Evolutionary conservation across 192 early-diverging fungal species (phyloP).

Genomic region (Coemansia sp.): DNA sequence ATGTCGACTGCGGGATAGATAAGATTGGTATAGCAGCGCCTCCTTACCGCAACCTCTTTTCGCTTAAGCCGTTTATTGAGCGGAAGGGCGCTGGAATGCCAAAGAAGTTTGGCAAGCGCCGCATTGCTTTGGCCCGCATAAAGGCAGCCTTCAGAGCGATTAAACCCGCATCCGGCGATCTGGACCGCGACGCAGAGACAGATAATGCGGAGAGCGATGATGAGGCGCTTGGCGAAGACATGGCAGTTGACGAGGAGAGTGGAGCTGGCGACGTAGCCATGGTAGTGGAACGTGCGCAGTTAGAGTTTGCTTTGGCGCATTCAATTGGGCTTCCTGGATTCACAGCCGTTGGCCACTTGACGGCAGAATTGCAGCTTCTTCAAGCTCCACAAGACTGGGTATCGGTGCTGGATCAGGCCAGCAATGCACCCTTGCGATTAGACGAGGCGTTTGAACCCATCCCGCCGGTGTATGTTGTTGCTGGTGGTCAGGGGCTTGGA

Average conservation of each 20-base stretch:
- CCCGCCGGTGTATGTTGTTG: conserved; percentile 61
- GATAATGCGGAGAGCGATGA: background rate
- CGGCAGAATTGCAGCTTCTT: conserved; percentile 39
- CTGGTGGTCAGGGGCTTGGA: conserved; percentile 79
- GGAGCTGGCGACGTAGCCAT: conserved; percentile 11
- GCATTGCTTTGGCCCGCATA: conserved; percentile 7
- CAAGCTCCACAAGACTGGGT: conserved; percentile 38
- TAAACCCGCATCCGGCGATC: background rate
- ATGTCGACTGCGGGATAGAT: conserved; percentile 40
- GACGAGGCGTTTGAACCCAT: conserved; percentile 35
- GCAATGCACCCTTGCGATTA: conserved; percentile 22
- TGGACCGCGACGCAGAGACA: background rate
- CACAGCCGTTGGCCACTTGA: conserved; percentile 20
- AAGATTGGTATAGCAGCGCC: conserved; percentile 33
- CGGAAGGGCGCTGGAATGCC: conserved; percentile 10
- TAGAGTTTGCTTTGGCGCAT: conserved; percentile 6
- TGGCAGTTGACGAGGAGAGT: conserved; percentile 10
- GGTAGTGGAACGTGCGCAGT: conserved; percentile 11
- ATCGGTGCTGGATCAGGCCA: conserved; percentile 27
- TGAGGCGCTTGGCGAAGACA: background rate
- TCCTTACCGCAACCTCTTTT: conserved; percentile 30
- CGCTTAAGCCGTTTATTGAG: conserved; percentile 17
- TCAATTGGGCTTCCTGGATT: conserved; percentile 23
- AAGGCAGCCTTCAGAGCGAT: conserved; percentile 11
- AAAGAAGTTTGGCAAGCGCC: conserved; percentile 22